A percentile compares a stretch with the other conserved stretches of the same genome.
Evolutionary conservation across 2,329 filamentous ascomycete species (phyloP).

Genomic region (Rhynchosporium secalis): DNA sequence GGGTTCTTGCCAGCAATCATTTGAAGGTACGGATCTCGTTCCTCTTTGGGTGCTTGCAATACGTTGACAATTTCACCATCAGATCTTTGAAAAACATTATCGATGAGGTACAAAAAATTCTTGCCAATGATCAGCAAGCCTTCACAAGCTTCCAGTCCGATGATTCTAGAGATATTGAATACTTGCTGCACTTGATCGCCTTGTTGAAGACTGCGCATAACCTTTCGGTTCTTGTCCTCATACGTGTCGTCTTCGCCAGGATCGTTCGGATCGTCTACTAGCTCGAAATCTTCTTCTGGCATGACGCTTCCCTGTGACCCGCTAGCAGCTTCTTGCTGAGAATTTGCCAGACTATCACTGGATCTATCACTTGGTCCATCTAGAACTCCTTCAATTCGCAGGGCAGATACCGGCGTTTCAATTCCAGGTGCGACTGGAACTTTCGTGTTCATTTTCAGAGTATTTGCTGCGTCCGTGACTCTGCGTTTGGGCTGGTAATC

Average conservation of each 20-base stretch:
- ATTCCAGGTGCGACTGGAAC: conserved; percentile 16
- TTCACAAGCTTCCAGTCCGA: conserved; percentile 90
- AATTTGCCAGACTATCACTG: conserved; percentile 21
- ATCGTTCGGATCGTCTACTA: conserved; percentile 92
- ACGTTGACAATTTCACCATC: conserved; percentile 97
- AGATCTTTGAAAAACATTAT: conserved; percentile 91
- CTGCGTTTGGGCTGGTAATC: conserved; percentile 85
- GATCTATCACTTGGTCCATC: conserved; percentile 24
- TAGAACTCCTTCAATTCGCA: conserved; percentile 15
- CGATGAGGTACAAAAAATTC: conserved; percentile 88
- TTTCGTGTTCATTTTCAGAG: conserved; percentile 42
- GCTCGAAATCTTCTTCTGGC: conserved; percentile 86
- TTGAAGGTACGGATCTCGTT: conserved; percentile 91
- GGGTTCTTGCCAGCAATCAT: conserved; percentile 77
- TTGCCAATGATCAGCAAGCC: conserved; percentile 92
- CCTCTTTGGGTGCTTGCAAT: conserved; percentile 87
- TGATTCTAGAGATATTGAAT: conserved; percentile 92
- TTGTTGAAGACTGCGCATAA: conserved; percentile 88
- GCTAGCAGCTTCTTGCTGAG: conserved; percentile 21
- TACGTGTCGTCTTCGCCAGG: conserved; percentile 77
- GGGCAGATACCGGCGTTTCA: conserved; percentile 23
- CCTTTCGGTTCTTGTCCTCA: conserved; percentile 97
- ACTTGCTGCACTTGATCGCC: conserved; percentile 92
- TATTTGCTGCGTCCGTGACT: conserved; percentile 46
- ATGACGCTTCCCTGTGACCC: conserved; percentile 32